A percentile compares a stretch with the other conserved stretches of the same genome.
phyloP scores from a whole-genome alignment of 2,329 filamentous ascomycete genomes.

The Penicillium digitatum region DNA sequence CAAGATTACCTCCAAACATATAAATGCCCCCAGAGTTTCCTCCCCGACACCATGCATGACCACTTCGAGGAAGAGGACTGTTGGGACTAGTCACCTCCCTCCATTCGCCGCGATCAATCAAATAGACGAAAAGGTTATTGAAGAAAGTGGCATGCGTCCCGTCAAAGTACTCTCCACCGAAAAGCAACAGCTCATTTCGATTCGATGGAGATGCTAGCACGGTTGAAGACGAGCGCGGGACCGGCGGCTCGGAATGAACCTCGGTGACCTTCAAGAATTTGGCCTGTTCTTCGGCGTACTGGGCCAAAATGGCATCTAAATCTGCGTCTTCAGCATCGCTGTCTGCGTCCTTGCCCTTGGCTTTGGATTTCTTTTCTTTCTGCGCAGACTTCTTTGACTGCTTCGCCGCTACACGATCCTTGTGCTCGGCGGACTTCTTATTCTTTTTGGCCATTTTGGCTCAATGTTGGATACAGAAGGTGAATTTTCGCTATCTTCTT shows the following conservation, averaged over 20 bases:
- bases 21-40: constrained; percentile 83
- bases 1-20: constrained; percentile 67
- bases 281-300: constrained; percentile 89
- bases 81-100: constrained; percentile 86
- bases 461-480: constrained; percentile 2
- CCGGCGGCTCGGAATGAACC: constrained; percentile 66
- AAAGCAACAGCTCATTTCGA: constrained; percentile 81
- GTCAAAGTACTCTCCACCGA: constrained; percentile 95
- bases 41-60: constrained; percentile 90
- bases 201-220: constrained; percentile 82
- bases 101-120: constrained; percentile 86
- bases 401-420: constrained; percentile 61
- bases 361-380: constrained; percentile 75
- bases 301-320: constrained; percentile 85
- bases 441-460: constrained; percentile 51
- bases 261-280: constrained; percentile 93
- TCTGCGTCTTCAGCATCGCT: constrained; percentile 91
- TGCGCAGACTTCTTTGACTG: constrained; percentile 75
- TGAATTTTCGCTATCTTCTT: constrained; percentile 8
- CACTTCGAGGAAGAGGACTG: constrained; percentile 80
- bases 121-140: constrained; percentile 64
- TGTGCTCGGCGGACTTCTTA: constrained; percentile 56
- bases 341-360: constrained; percentile 64
- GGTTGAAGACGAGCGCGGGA: constrained; percentile 72
- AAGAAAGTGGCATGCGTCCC: constrained; percentile 73